Percentiles rank a stretch among this genome's conserved stretches.
These are phyloP conservation scores for Letharia lupina DNA, from an alignment of 495 filamentous ascomycete species.

Conservation along the genomic window DNA sequence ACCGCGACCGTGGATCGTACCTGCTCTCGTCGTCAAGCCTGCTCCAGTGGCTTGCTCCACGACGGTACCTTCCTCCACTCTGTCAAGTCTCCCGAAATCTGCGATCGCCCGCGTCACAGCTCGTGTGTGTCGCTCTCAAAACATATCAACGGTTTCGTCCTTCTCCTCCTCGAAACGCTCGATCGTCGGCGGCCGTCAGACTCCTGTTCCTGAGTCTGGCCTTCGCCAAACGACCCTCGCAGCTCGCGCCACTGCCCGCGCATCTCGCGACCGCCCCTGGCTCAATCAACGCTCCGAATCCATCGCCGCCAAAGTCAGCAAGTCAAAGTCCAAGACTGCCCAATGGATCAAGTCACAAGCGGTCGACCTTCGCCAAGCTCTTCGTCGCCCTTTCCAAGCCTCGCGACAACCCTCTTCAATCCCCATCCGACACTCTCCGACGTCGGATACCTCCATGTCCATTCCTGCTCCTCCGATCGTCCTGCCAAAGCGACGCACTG, in stretches of 20 bases:
- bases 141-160: neutral
- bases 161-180: neutral
- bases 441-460: neutral
- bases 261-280: constrained; percentile 2
- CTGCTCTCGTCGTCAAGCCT: constrained; percentile 1
- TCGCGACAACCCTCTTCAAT: neutral
- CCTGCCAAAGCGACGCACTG: neutral
- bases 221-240: constrained; percentile 1
- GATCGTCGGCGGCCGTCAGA: constrained; percentile 2
- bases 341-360: constrained; percentile 5
- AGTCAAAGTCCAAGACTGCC: neutral
- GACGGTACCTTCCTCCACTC: constrained; percentile 1
- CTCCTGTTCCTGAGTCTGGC: neutral
- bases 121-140: neutral
- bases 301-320: neutral
- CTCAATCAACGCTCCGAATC: neutral
- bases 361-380: constrained; percentile 1
- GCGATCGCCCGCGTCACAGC: neutral
- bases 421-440: neutral
- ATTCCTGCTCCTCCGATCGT: neutral
- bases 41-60: constrained; percentile 3
- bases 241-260: constrained; percentile 5
- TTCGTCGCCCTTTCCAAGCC: neutral
- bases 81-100: neutral
- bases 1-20: constrained; percentile 2